Base-by-base conservation (phyloP, 2,329 filamentous ascomycete genomes). In the Cladophialophora yegresii region DNA sequence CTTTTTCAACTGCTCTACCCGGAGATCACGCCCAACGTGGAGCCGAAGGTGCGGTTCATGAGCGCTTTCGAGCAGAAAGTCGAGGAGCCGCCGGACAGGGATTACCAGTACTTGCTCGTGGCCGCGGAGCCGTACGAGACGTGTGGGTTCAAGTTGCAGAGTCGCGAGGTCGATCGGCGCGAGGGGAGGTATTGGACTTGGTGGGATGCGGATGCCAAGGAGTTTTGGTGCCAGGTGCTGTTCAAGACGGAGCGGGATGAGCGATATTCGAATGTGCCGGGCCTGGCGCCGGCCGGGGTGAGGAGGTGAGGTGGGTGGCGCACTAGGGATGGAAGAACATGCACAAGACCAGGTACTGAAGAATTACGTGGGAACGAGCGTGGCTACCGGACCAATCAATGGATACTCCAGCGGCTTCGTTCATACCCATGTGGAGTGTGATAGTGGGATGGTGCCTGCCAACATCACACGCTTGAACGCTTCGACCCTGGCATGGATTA, bases 191-290 rank as follows among this genome's bases (percentile, higher is more conserved):
- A 93, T 78, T 99, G 93, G 85, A 89, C 87, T 60, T 98, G 93
- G 88, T 99, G 93, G 83, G 95, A 99, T 78, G 88, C 89, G 66
- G 95, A 99, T 77, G 87, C 89, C 68, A 96, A 96, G 83, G 93
- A 98, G 81, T 99, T 96, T 75, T 98, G 92, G 91, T 86, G 97
- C 47, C 95, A 98, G 82, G 85, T 99, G 70, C 90, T 98, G 83
- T 99, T 98, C 80, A 95, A 97, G 85, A 98, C 95, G 45, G 95
- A 99, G 82, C 87, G 95, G 69, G 95, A 98, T 79, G 93, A 97
- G 83, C 84, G 92, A 66, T 98, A 87, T 72, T 85, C 82, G 72
- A 85, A 85, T 71, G 87, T 89, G 50, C 87, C 87, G 40, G 87
- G 87, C 62, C 76, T 89, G 74, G 86, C 85, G 13, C 83, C 85